Evolutionary conservation across 257 asterid species (phyloP).

Genomic region (Salvia miltiorrhiza): DNA sequence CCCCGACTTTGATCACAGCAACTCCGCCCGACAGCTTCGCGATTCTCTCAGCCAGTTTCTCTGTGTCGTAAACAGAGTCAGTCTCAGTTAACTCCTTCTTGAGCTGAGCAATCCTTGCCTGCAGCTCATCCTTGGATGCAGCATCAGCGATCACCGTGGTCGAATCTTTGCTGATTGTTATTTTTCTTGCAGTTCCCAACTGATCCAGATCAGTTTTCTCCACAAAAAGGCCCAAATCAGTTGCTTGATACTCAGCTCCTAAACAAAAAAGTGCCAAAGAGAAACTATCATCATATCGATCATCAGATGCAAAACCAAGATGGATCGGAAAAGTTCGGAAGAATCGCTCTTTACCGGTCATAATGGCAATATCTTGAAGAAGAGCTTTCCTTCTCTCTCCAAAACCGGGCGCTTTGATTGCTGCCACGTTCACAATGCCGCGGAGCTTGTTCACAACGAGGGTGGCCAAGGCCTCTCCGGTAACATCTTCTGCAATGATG

Average conservation of each 20-base stretch:
- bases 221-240: conserved; percentile 75
- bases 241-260: conserved; percentile 97
- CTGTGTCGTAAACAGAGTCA: conserved; percentile 79
- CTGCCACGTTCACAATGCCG: conserved; percentile 89
- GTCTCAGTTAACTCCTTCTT: conserved; percentile 77
- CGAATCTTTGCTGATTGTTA: conserved; percentile 73
- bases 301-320: background rate
- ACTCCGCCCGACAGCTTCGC: conserved; percentile 98
- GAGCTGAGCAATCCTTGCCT: conserved; percentile 81
- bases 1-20: conserved; percentile 96
- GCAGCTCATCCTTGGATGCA: conserved; percentile 94
- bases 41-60: conserved; percentile 91
- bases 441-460: conserved; percentile 95
- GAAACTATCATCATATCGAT: background rate
- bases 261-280: conserved; percentile 9
- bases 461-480: conserved; percentile 98
- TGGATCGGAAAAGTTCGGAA: background rate
- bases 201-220: conserved; percentile 79
- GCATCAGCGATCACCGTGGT: conserved; percentile 94
- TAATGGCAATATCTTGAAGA: conserved; percentile 94
- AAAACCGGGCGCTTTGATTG: conserved; percentile 99
- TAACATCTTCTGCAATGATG: conserved; percentile 84
- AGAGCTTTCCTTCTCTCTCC: conserved; percentile 96
- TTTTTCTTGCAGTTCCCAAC: conserved; percentile 86
- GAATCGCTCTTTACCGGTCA: conserved; percentile 54